phyloP scores from a whole-genome alignment of 1,139 yeast species.

The Geotrichum citri-aurantii region DNA sequence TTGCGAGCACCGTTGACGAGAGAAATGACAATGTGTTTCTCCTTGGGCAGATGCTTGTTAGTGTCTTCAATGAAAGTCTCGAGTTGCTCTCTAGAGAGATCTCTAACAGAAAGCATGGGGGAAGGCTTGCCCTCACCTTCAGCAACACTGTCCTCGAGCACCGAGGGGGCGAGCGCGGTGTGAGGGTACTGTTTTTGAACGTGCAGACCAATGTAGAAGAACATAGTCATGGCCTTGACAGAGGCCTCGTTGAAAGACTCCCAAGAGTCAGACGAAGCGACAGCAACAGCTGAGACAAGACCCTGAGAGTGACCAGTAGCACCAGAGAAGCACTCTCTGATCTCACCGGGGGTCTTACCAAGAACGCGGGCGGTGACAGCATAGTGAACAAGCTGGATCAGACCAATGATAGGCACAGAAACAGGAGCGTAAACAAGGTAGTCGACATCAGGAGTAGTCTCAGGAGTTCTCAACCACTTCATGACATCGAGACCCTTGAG shows the following conservation, averaged over 20 bases:
- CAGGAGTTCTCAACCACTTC: slow-evolving; percentile 80
- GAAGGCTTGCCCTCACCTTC: slow-evolving; percentile 96
- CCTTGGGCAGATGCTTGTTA: slow-evolving; percentile 85
- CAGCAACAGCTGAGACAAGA: slow-evolving; percentile 85
- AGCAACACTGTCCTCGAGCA: slow-evolving; percentile 86
- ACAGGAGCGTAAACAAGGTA: slow-evolving; percentile 88
- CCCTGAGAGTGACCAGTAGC: slow-evolving; percentile 99
- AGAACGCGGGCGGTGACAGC: slow-evolving; percentile 80
- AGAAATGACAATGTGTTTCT: slow-evolving; percentile 85
- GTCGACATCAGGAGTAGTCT: slow-evolving; percentile 83
- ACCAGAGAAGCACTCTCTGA: slow-evolving; percentile 66
- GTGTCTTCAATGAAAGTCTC: slow-evolving; percentile 76
- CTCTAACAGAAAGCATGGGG: slow-evolving; percentile 94
- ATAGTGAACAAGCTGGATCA: slow-evolving; percentile 90
- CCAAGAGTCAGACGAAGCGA: slow-evolving; percentile 85
- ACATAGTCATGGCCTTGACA: slow-evolving; percentile 70
- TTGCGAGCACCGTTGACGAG: slow-evolving; percentile 93
- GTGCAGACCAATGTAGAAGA: slow-evolving; percentile 91
- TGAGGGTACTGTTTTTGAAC: slow-evolving; percentile 87
- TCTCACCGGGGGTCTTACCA: slow-evolving; percentile 86
- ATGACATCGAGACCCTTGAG: slow-evolving; percentile 90
- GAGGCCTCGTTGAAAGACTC: slow-evolving; percentile 67
- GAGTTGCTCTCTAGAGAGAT: slow-evolving; percentile 73
- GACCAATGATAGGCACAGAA: slow-evolving; percentile 92
- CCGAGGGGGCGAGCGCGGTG: slow-evolving; percentile 90